Base-by-base conservation (phyloP, 306 rosid species). In the Prinsepia uniflora region DNA sequence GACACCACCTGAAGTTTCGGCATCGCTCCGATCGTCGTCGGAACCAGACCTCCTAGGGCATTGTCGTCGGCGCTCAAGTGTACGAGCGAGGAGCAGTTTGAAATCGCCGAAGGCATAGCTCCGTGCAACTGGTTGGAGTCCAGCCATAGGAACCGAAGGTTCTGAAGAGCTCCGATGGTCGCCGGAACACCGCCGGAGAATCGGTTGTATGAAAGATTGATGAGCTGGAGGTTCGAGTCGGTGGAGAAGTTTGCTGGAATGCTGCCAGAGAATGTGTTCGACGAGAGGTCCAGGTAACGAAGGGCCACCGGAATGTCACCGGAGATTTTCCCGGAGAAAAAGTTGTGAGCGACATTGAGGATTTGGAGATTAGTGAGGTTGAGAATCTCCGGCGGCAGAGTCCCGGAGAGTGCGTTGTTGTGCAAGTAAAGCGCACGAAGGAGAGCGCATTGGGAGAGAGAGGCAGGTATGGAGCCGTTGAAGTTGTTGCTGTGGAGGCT, bases 401-500 rank as follows among this genome's bases (percentile, higher is more conserved):
- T 24, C 36, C 96, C 96, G 75, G 93, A 87, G 78, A 91, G 74
- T 0, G 83, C 68, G 83, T 91, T 91, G 36, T 80, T 78, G 66
- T 91, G 92, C 50, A 91, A 80, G 76, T 91, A 89, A 60, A 91
- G 13, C 6, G 87, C 80, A 19, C 96, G 97, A 20, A 91, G 82
- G 65, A 85, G 78, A 60, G 73, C 47, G 72, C 96, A 89, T 13
- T 78, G 81, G 2, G 96, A 74, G 42, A 91, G 87, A 10, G 96
- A 84, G 47, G 74, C n/a, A 56, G 97, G 97, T 10, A 91, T 76
- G 6, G 89, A 81, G 77, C 85, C 82, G 72, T 84, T 86, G 80
- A 91, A 58, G 82, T 80, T 73, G 75, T 91, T 91, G 56, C 89
- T 78, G 70, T 91, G 96, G 73, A 91, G 97, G 69, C 83, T 88